Percentiles rank a stretch among this genome's conserved stretches.
phyloP scores from a whole-genome alignment of 139 green algal genomes.

The Coelastrella sp. region DNA sequence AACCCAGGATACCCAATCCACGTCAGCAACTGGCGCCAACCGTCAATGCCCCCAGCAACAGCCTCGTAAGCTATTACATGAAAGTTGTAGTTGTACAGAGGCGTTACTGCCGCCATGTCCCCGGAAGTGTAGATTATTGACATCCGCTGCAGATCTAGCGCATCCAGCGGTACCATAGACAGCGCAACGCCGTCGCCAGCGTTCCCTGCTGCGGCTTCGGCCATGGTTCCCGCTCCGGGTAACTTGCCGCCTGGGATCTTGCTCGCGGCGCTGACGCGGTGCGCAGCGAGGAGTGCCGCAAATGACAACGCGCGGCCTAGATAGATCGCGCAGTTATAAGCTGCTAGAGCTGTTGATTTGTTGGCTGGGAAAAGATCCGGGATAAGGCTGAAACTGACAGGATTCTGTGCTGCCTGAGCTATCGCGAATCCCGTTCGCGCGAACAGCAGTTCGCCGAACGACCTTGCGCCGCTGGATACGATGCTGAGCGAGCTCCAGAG shows the following conservation, averaged over 20 bases:
- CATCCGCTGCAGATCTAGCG: slow-evolving; percentile 81
- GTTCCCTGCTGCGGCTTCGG: slow-evolving; percentile 9
- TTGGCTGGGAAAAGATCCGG: slow-evolving; percentile 91
- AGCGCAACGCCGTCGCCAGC: slow-evolving; percentile 25
- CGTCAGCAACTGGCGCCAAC: slow-evolving; percentile 76
- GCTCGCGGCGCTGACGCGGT: slow-evolving; percentile 30
- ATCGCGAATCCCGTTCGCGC: slow-evolving; percentile 83
- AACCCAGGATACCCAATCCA: slow-evolving; percentile 81
- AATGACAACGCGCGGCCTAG: slow-evolving; percentile 87
- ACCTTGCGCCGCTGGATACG: slow-evolving; percentile 63
- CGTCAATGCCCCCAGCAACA: slow-evolving; percentile 3
- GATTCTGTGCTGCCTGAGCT: slow-evolving; percentile 90
- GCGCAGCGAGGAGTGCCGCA: slow-evolving; percentile 72
- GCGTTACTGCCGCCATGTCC: slow-evolving; percentile 86
- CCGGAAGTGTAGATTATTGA: slow-evolving; percentile 65
- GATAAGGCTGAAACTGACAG: slow-evolving; percentile 85
- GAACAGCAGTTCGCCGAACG: slow-evolving; percentile 75
- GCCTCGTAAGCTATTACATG: slow-evolving; percentile 59
- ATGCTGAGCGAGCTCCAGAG: slow-evolving; percentile 83
- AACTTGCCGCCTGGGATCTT: background rate
- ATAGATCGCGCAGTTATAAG: slow-evolving; percentile 95
- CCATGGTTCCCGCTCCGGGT: background rate
- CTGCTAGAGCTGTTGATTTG: slow-evolving; percentile 83
- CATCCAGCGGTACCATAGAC: slow-evolving; percentile 80
- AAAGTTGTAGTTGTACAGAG: slow-evolving; percentile 87